Percentiles rank a stretch among this genome's conserved stretches.
These are phyloP conservation scores for Myriosclerotinia duriaeana DNA, from an alignment of 2,329 filamentous ascomycete genomes.

Conservation along the genomic window DNA sequence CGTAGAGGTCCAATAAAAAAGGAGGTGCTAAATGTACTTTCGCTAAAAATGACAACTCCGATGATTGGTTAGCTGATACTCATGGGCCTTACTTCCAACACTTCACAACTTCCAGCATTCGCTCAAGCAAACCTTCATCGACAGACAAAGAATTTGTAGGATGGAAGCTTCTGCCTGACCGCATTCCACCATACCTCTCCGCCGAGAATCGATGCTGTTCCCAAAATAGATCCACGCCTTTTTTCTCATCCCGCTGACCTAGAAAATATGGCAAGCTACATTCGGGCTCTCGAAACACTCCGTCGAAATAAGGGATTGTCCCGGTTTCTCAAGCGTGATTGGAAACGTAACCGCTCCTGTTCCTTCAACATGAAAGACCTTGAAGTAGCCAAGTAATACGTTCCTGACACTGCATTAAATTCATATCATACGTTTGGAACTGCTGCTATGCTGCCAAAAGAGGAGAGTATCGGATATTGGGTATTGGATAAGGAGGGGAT, in stretches of 20 bases:
- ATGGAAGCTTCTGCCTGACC: too few species aligned
- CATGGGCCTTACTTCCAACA: too few species aligned
- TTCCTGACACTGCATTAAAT: not conserved
- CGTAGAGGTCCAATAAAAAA: too few species aligned
- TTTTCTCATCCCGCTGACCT: constrained; percentile 18
- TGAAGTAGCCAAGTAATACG: constrained; percentile 14
- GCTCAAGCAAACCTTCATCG: too few species aligned
- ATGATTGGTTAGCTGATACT: too few species aligned
- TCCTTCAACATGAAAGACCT: not conserved
- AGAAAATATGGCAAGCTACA: constrained; percentile 13
- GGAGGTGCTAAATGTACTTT: too few species aligned
- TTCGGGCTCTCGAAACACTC: constrained; percentile 15
- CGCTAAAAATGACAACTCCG: too few species aligned
- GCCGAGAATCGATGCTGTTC: too few species aligned
- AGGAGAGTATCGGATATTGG: not conserved
- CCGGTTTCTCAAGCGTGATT: constrained; percentile 2
- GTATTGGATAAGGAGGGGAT: not conserved
- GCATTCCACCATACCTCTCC: too few species aligned
- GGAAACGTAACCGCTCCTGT: constrained; percentile 11
- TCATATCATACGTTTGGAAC: constrained; percentile 17
- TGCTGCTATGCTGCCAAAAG: constrained; percentile 10
- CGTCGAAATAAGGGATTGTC: constrained; percentile 11
- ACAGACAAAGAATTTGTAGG: too few species aligned
- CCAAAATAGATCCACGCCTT: not conserved
- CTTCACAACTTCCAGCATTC: too few species aligned